phyloP scores from a whole-genome alignment of 768 basidiomycete species.

The Lactarius sanguifluus region DNA sequence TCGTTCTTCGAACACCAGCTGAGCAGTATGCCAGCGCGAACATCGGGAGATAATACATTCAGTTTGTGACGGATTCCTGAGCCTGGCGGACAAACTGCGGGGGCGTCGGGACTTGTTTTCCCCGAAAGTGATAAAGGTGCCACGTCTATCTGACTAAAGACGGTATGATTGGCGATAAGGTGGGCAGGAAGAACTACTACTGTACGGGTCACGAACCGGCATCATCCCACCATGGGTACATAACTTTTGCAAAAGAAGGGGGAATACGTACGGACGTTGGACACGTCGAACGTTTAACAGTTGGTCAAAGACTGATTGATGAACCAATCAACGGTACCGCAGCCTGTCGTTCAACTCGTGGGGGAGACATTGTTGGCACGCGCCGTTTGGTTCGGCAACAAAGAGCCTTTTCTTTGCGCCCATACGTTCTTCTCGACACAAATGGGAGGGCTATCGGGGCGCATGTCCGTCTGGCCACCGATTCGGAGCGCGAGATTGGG shows the following conservation, averaged over 20 bases:
- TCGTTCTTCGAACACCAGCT: neutral
- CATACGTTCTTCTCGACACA: slow-evolving; percentile 1
- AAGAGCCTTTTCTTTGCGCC: neutral
- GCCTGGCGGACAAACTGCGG: neutral
- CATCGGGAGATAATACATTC: neutral
- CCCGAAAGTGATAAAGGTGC: neutral
- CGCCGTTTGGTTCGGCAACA: neutral
- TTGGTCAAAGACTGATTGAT: neutral
- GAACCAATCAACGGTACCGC: neutral
- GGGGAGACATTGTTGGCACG: neutral
- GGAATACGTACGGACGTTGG: neutral
- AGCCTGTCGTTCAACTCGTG: neutral
- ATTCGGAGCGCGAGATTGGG: slow-evolving; percentile 4
- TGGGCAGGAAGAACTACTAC: neutral
- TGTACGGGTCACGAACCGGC: neutral
- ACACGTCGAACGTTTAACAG: neutral
- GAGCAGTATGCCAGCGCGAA: neutral
- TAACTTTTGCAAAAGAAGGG: neutral
- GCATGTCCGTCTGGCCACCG: neutral
- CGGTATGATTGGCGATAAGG: slow-evolving; percentile 2
- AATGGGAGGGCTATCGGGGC: neutral
- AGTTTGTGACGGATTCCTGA: neutral
- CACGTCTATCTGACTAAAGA: neutral
- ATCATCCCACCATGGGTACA: neutral
- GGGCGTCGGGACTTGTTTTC: neutral